These are phyloP conservation scores for Seiridium unicorne DNA, from an alignment of 2,329 filamentous ascomycete genomes.

Conservation along the genomic window DNA sequence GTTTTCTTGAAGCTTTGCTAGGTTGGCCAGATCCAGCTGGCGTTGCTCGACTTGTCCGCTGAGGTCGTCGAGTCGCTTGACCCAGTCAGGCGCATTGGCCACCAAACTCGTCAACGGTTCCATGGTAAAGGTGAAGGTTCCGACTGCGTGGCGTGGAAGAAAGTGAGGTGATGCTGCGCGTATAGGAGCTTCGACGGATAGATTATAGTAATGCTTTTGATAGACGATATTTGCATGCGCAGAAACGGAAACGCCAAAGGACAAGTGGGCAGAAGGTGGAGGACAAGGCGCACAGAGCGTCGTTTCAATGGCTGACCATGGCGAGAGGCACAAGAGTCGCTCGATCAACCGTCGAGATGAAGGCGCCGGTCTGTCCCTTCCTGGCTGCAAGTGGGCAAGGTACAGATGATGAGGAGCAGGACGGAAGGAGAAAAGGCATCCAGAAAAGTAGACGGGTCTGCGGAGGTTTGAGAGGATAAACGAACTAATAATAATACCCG, in stretches of 20 bases:
- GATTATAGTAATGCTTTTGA: too few species aligned
- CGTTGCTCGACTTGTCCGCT: conserved; percentile 60
- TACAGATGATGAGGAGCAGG: not conserved
- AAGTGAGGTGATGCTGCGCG: too few species aligned
- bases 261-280: not conserved
- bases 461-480: not conserved
- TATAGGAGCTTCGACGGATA: too few species aligned
- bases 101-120: conserved; percentile 56
- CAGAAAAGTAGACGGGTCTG: not conserved
- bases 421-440: not conserved
- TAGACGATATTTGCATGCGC: too few species aligned
- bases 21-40: conserved; percentile 57
- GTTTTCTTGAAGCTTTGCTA: conserved; percentile 28
- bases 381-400: not conserved
- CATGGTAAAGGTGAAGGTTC: conserved; percentile 25
- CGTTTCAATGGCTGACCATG: not conserved
- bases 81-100: conserved; percentile 59
- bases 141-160: not conserved
- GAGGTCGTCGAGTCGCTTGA: conserved; percentile 57
- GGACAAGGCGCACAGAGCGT: not conserved
- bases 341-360: not conserved
- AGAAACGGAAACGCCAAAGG: not conserved
- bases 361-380: not conserved
- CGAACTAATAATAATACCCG: not conserved
- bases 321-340: not conserved